These are phyloP conservation scores for Ceratobasidium sp. DNA, from an alignment of 1,284 basidiomycete genomes.

Conservation along the genomic window DNA sequence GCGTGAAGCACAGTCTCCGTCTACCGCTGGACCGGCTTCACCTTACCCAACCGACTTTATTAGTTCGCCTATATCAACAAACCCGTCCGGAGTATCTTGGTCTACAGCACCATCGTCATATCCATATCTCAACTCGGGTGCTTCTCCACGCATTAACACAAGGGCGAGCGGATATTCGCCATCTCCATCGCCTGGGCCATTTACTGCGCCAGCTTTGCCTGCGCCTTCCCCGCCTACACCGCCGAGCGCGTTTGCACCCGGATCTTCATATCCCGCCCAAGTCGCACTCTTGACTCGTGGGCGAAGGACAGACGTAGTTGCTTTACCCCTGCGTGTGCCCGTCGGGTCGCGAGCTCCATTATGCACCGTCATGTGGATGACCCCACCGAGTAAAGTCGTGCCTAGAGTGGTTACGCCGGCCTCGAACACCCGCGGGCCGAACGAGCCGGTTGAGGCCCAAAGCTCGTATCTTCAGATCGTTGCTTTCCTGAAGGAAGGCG, in stretches of 20 bases:
- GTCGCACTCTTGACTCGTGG: constrained; percentile 37
- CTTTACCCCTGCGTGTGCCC: constrained; percentile 26
- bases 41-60: background rate
- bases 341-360: constrained; percentile 28
- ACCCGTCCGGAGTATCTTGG: constrained; percentile 23
- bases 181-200: constrained; percentile 7
- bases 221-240: constrained; percentile 21
- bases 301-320: constrained; percentile 31
- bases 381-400: constrained; percentile 25
- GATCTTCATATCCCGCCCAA: constrained; percentile 21
- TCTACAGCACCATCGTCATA: constrained; percentile 16
- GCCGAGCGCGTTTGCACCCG: constrained; percentile 4
- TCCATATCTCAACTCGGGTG: constrained; percentile 8
- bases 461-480: constrained; percentile 24
- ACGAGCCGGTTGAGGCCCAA: constrained; percentile 3
- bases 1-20: background rate
- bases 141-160: constrained; percentile 18
- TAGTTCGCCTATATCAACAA: background rate
- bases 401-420: constrained; percentile 22
- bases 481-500: constrained; percentile 37
- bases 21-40: background rate
- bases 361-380: constrained; percentile 33
- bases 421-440: background rate
- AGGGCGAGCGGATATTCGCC: constrained; percentile 17
- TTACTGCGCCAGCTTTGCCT: constrained; percentile 17